Evolutionary conservation across 164 flowering plant species (phyloP).

Genomic region (Malania oleifera): DNA sequence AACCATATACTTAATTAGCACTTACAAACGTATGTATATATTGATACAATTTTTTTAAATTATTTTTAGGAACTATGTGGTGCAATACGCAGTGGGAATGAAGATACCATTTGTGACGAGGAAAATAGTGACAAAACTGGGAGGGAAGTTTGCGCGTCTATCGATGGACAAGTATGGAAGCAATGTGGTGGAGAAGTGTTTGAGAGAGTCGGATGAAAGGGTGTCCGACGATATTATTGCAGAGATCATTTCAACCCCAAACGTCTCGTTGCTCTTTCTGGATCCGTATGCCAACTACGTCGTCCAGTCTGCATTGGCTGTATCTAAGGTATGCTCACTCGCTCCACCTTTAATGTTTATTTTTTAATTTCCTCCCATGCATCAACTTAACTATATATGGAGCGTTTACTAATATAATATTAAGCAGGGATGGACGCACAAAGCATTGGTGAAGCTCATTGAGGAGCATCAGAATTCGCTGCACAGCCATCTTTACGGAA

Average conservation of each 20-base stretch:
- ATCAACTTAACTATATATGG: no score
- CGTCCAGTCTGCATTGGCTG: constrained; percentile 25
- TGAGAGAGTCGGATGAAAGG: constrained; percentile 10
- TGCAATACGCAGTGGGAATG: constrained; percentile 33
- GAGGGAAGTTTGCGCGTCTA: constrained; percentile 28
- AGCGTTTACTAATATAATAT: no score
- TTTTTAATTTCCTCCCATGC: no score
- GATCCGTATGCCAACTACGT: constrained; percentile 40
- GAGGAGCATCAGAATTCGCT: constrained; percentile 6
- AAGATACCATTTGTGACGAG: not conserved
- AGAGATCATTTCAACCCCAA: constrained; percentile 23
- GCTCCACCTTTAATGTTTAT: no score
- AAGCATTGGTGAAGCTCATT: constrained; percentile 9
- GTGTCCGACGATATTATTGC: constrained; percentile 15
- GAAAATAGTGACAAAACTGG: constrained; percentile 18
- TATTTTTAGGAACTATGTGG: constrained; percentile 50
- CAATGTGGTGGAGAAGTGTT: constrained; percentile 42
- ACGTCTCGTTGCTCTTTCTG: constrained; percentile 15
- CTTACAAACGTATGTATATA: no score
- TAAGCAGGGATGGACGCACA: constrained; percentile 4
- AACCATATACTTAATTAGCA: no score
- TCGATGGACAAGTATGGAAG: constrained; percentile 40
- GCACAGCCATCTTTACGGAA: constrained; percentile 25
- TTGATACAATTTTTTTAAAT: no score
- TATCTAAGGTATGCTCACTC: constrained; percentile 40